Evolutionary conservation across 768 basidiomycete genomes (phyloP).

Genomic region (Tulasnella sp.): DNA sequence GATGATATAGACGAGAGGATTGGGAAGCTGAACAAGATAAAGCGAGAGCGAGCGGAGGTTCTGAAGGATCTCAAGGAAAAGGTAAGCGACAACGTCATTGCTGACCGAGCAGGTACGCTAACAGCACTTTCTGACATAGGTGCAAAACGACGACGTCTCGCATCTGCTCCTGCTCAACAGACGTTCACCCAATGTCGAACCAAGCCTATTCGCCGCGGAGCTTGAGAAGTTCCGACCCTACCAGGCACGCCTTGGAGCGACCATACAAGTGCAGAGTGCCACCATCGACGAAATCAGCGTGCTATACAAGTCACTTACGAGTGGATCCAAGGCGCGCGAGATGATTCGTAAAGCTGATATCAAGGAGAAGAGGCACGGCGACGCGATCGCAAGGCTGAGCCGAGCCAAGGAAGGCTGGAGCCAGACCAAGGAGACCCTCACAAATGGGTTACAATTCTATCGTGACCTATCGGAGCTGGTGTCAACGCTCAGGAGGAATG

Average conservation of each 20-base stretch:
- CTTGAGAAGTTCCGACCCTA: conserved; percentile 93
- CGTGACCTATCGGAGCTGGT: conserved; percentile 58
- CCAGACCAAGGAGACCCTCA: conserved; percentile 57
- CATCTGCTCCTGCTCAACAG: conserved; percentile 85
- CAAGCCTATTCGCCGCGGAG: conserved; percentile 80
- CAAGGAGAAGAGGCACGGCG: conserved; percentile 65
- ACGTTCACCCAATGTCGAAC: conserved; percentile 69
- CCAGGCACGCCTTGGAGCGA: conserved; percentile 67
- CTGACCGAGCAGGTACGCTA: neutral
- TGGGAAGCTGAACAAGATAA: conserved; percentile 66
- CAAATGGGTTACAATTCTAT: conserved; percentile 86
- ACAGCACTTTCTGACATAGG: conserved; percentile 32
- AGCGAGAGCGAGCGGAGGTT: conserved; percentile 71
- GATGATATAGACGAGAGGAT: conserved; percentile 68
- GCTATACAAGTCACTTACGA: conserved; percentile 63
- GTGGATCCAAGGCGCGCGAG: conserved; percentile 60
- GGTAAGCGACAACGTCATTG: conserved; percentile 32
- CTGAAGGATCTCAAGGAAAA: conserved; percentile 94
- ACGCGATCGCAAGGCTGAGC: conserved; percentile 56
- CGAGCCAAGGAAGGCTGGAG: conserved; percentile 73
- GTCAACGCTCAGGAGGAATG: conserved; percentile 42
- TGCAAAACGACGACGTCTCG: conserved; percentile 94
- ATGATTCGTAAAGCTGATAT: conserved; percentile 74
- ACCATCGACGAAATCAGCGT: conserved; percentile 60
- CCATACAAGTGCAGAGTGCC: conserved; percentile 62